A percentile compares a stretch with the other conserved stretches of the same genome.
Evolutionary conservation across 768 basidiomycete genomes (phyloP).

Genomic region (Rossbeevera mucosa): DNA sequence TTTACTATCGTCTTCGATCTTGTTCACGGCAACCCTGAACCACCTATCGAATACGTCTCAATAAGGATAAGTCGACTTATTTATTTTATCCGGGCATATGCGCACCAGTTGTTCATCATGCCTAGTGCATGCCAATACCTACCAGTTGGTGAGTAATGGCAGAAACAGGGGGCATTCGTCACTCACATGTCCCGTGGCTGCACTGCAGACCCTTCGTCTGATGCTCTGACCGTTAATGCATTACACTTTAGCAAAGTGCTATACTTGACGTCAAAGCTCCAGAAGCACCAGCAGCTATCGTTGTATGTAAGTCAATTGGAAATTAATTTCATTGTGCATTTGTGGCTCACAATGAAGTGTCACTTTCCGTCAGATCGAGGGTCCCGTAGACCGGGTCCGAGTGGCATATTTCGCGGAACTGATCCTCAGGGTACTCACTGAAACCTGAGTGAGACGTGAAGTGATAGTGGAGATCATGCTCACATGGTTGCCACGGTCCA

Average conservation of each 20-base stretch:
- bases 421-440: constrained; percentile 48
- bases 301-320: background rate
- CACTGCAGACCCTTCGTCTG: constrained; percentile 48
- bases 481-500: constrained; percentile 46
- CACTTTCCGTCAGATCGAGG: constrained; percentile 44
- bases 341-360: constrained; percentile 42
- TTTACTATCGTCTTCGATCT: constrained; percentile 24
- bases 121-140: constrained; percentile 50
- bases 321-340: background rate
- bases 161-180: background rate
- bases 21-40: constrained; percentile 51
- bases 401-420: constrained; percentile 37
- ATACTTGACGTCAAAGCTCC: constrained; percentile 39
- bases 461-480: background rate
- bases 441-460: constrained; percentile 1
- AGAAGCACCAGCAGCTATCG: constrained; percentile 55
- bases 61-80: too few species aligned
- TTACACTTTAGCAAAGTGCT: constrained; percentile 31
- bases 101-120: constrained; percentile 54
- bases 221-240: constrained; percentile 46
- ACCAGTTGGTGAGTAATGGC: constrained; percentile 4
- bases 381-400: constrained; percentile 42
- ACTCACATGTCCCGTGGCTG: constrained; percentile 52
- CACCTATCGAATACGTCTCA: constrained; percentile 43
- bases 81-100: background rate